These are phyloP conservation scores for Geosmithia morbida DNA, from an alignment of 2,329 filamentous ascomycete species.

Conservation along the genomic window DNA sequence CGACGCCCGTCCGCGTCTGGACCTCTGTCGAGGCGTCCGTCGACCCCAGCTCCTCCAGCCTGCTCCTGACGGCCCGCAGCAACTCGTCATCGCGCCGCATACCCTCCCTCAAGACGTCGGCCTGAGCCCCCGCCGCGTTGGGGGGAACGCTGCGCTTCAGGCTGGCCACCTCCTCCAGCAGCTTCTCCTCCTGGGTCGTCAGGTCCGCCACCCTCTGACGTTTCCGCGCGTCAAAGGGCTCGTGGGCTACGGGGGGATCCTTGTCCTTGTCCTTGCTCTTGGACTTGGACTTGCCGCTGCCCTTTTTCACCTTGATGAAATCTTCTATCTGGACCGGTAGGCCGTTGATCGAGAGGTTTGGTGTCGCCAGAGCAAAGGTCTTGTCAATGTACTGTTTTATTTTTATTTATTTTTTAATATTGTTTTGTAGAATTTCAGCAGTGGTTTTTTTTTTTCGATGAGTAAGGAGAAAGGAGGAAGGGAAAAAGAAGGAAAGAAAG, in stretches of 20 bases:
- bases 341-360: constrained; percentile 51
- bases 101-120: constrained; percentile 22
- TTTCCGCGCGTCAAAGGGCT: constrained; percentile 45
- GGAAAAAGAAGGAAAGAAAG: not conserved
- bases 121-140: constrained; percentile 25
- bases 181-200: constrained; percentile 46
- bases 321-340: constrained; percentile 26
- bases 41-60: constrained; percentile 11
- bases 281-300: constrained; percentile 17
- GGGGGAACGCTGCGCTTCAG: constrained; percentile 40
- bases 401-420: no score
- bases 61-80: constrained; percentile 11
- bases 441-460: not conserved
- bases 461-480: not conserved
- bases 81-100: constrained; percentile 32
- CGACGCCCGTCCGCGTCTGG: constrained; percentile 22
- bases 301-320: constrained; percentile 15
- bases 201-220: constrained; percentile 45
- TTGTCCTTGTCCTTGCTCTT: constrained; percentile 11
- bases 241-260: constrained; percentile 26
- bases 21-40: constrained; percentile 9
- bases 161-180: constrained; percentile 47
- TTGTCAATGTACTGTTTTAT: constrained; percentile 47
- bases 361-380: constrained; percentile 42
- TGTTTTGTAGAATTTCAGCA: no score